phyloP scores from a whole-genome alignment of 208 protist genomes.

The Acanthamoeba triangularis region DNA sequence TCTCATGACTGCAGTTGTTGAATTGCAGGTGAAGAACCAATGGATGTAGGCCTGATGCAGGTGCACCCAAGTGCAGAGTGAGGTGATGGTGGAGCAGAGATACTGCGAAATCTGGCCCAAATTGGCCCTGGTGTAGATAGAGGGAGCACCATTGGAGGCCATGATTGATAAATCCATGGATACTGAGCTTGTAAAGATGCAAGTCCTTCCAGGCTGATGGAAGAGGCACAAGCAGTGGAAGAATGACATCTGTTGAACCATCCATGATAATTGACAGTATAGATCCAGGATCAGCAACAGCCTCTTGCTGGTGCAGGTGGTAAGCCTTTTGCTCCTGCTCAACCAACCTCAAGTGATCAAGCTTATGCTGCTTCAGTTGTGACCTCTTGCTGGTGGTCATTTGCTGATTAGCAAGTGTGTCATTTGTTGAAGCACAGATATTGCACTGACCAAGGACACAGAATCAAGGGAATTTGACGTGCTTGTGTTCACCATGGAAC shows the following conservation, averaged over 20 bases:
- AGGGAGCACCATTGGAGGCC: neutral
- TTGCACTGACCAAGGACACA: neutral
- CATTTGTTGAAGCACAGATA: neutral
- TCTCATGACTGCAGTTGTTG: neutral
- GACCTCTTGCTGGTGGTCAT: neutral
- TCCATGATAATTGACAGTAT: neutral
- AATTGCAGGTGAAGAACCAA: neutral
- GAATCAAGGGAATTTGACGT: neutral
- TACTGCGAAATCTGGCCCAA: neutral
- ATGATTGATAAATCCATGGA: neutral
- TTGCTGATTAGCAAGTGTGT: neutral
- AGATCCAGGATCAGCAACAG: neutral
- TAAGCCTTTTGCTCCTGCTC: neutral
- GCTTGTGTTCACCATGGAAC: neutral
- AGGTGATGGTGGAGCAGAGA: neutral
- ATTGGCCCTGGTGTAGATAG: neutral
- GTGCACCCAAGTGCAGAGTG: neutral
- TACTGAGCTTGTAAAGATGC: neutral
- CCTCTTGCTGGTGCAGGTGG: neutral
- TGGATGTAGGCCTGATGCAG: neutral
- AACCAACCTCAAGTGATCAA: neutral
- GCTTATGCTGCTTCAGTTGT: neutral
- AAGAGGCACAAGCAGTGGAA: neutral
- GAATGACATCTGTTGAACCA: neutral
- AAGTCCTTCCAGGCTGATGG: neutral